Base-by-base conservation (phyloP, 2,329 filamentous ascomycete species). In the Penicillium janthinellum region DNA sequence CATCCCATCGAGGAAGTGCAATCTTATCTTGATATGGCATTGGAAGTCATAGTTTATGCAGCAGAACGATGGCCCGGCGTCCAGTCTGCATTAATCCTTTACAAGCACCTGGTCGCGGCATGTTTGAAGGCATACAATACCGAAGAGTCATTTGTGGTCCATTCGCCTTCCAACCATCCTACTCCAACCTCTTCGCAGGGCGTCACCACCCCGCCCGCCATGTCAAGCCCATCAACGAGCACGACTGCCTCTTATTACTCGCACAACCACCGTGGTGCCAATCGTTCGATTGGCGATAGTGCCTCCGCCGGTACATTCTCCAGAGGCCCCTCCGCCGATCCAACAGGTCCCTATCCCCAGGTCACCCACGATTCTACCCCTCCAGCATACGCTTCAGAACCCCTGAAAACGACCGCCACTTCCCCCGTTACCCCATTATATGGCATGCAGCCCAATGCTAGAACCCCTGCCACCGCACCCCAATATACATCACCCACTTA, bases 21-120 rank as follows among this genome's bases (percentile, higher is more conserved):
- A 70, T 81, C 86, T 28, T 84, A 95, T 65, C 83, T 96, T 45
- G 83, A 88, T 50, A 84, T 88, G 20, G 90, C 91, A 0, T 80
- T 97, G 59, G 89, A 93, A 54, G 89, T 90, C 4, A 89, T 98
- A 61, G 84, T 88, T 59, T 86, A 89, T 58, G 93, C 91, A 58
- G 90, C 90, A 0, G 90, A 94, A 70, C 85, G 93, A 61, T 98
- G 95, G 95, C 95, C 95, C 0, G 95, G 94, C 11, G 92, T 94
- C 1, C 85, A 88, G 41, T 90, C 92, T 15, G 92, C 93, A 3
- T 87, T 91, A 10, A 87, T 95, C 67, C 84, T 98, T 12, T 98
- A 97, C 72, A 83, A 85, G n/a, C 92, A 91, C 64, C 86, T 99
- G 52, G 89, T 94, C 50, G 86, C 85, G 59, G 92, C 93, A 12